Percentiles rank a stretch among this genome's conserved stretches.
These are phyloP conservation scores for Sporothrix inflata DNA, from an alignment of 2,329 filamentous ascomycete genomes.

Conservation along the genomic window DNA sequence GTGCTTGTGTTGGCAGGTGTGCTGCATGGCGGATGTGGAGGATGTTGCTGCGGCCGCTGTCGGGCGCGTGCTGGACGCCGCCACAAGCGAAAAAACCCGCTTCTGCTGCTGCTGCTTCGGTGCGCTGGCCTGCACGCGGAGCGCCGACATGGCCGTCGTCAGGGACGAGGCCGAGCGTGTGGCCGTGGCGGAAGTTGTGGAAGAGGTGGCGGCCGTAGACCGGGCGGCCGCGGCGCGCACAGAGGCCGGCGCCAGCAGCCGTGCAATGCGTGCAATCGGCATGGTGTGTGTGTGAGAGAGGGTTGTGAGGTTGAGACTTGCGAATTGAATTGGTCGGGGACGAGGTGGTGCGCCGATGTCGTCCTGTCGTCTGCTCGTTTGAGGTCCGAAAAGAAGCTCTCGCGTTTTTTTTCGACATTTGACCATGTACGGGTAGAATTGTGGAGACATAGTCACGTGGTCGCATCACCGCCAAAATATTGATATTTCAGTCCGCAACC, in stretches of 20 bases:
- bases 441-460: constrained; percentile 4
- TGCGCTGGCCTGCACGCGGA: constrained; percentile 26
- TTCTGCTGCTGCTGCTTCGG: constrained; percentile 2
- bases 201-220: neutral
- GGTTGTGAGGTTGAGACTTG: neutral
- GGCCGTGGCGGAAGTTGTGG: neutral
- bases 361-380: neutral
- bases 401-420: constrained; percentile 25
- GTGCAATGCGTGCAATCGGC: constrained; percentile 26
- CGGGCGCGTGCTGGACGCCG: constrained; percentile 24
- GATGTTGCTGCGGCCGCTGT: neutral
- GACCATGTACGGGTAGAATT: neutral
- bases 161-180: constrained; percentile 8
- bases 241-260: constrained; percentile 27
- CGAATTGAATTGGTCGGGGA: neutral
- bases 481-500: neutral
- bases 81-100: constrained; percentile 28
- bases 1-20: constrained; percentile 30
- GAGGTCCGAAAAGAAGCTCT: constrained; percentile 3
- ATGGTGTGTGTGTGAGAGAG: constrained; percentile 10
- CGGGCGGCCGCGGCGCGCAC: neutral
- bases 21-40: neutral
- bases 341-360: neutral
- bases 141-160: constrained; percentile 25
- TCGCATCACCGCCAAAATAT: neutral